Percentiles rank a stretch among this genome's conserved stretches.
These are phyloP conservation scores for Thelonectria discophora DNA, from an alignment of 2,329 filamentous ascomycete genomes.

Conservation along the genomic window DNA sequence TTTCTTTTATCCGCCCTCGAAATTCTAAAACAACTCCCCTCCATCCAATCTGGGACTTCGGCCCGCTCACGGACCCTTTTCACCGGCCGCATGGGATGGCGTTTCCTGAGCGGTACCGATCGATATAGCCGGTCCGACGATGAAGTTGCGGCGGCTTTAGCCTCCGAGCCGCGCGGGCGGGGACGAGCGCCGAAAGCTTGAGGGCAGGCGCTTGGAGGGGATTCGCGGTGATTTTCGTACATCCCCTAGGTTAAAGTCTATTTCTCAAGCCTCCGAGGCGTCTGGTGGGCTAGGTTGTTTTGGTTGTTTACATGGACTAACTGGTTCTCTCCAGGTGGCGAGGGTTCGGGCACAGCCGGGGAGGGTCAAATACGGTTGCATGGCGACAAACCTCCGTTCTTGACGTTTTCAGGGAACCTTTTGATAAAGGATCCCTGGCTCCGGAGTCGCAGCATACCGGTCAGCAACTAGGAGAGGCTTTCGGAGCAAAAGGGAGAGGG, in stretches of 20 bases:
- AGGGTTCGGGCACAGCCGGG: background rate
- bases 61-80: background rate
- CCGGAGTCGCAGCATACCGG: no score
- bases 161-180: background rate
- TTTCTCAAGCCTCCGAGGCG: background rate
- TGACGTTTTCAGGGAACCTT: no score
- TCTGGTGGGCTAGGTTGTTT: background rate
- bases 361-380: no score
- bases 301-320: background rate
- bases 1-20: background rate
- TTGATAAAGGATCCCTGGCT: no score
- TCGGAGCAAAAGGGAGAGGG: no score
- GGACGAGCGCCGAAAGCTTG: background rate
- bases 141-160: background rate
- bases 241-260: slow-evolving; percentile 5
- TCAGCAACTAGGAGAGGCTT: no score
- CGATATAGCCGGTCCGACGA: background rate
- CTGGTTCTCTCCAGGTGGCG: background rate
- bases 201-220: background rate
- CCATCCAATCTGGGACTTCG: slow-evolving; percentile 3
- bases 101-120: background rate
- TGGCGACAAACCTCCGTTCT: no score
- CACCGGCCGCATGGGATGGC: background rate
- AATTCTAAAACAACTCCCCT: slow-evolving; percentile 2
- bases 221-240: background rate